Percentiles rank a stretch among this genome's conserved stretches.
These are phyloP conservation scores for Komagataella mondaviorum DNA, from an alignment of 805 yeast species.

Conservation along the genomic window DNA sequence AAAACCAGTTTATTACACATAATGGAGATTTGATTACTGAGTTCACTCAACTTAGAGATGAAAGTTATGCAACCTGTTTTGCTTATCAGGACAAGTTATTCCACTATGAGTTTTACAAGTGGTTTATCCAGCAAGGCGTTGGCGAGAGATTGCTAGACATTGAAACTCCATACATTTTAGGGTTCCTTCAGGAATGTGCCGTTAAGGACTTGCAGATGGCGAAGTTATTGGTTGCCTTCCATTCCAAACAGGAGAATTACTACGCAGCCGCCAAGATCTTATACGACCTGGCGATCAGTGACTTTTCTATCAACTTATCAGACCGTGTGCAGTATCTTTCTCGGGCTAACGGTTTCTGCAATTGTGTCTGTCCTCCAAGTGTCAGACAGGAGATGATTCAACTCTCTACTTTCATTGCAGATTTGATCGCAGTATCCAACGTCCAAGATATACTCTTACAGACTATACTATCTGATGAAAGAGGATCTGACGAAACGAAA, in stretches of 20 bases:
- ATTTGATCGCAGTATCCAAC: conserved; percentile 74
- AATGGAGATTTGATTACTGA: conserved; percentile 28
- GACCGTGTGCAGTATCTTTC: conserved; percentile 81
- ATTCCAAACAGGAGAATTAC: conserved; percentile 68
- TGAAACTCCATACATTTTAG: conserved; percentile 68
- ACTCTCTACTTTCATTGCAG: conserved; percentile 57
- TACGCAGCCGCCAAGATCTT: conserved; percentile 77
- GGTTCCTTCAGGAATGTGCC: conserved; percentile 61
- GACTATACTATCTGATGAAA: conserved; percentile 35
- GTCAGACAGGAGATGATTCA: conserved; percentile 66
- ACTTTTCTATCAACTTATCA: conserved; percentile 50
- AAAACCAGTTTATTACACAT: conserved; percentile 13
- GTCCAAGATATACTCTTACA: conserved; percentile 58
- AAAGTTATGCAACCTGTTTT: conserved; percentile 63
- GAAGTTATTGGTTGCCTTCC: conserved; percentile 77
- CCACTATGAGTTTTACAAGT: conserved; percentile 85
- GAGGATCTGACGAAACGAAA: conserved; percentile 35
- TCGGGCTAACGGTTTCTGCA: conserved; percentile 86
- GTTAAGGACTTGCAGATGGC: conserved; percentile 57
- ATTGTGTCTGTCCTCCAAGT: conserved; percentile 67
- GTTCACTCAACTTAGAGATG: conserved; percentile 47
- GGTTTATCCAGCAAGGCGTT: conserved; percentile 72
- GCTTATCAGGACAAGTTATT: conserved; percentile 69
- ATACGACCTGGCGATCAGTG: conserved; percentile 60
- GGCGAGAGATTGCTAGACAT: conserved; percentile 68